Evolutionary conservation across 441 rosid genomes (phyloP).

Genomic region (Oxalis stricta): DNA sequence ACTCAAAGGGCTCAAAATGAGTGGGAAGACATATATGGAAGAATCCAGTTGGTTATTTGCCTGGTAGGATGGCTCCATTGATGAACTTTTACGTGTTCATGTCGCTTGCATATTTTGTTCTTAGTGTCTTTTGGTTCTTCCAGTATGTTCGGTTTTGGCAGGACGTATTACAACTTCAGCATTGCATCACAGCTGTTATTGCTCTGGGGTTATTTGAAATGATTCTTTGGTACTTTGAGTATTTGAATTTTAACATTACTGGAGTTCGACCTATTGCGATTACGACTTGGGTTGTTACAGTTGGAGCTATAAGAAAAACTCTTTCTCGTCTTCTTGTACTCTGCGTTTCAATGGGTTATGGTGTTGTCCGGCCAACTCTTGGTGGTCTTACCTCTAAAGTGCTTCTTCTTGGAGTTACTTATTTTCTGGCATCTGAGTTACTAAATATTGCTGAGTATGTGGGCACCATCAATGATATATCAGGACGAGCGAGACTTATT

Average conservation of each 20-base stretch:
- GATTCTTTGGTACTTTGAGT: conserved; percentile 83
- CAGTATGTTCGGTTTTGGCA: conserved; percentile 74
- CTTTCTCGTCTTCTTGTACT: conserved; percentile 67
- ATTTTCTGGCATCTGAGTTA: conserved; percentile 84
- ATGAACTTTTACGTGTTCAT: conserved; percentile 64
- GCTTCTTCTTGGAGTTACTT: conserved; percentile 68
- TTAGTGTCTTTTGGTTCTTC: conserved; percentile 56
- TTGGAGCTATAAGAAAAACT: conserved; percentile 75
- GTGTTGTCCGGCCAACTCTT: conserved; percentile 89
- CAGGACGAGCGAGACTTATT: conserved; percentile 86
- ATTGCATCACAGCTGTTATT: conserved; percentile 64
- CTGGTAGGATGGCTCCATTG: conserved; percentile 94
- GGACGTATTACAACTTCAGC: conserved; percentile 84
- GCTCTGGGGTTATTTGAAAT: conserved; percentile 78
- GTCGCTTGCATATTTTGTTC: conserved; percentile 59
- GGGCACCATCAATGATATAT: conserved; percentile 71
- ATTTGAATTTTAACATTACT: conserved; percentile 56
- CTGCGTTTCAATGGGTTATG: conserved; percentile 90
- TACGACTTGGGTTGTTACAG: conserved; percentile 81
- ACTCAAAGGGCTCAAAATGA: conserved; percentile 59
- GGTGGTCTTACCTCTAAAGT: conserved; percentile 94
- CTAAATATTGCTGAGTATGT: conserved; percentile 78
- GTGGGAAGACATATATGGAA: conserved; percentile 92
- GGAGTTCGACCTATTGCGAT: conserved; percentile 70
- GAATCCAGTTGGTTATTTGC: conserved; percentile 82